These are phyloP conservation scores for Chlamydomonas sp. DNA, from an alignment of 139 green algal species.

Conservation along the genomic window DNA sequence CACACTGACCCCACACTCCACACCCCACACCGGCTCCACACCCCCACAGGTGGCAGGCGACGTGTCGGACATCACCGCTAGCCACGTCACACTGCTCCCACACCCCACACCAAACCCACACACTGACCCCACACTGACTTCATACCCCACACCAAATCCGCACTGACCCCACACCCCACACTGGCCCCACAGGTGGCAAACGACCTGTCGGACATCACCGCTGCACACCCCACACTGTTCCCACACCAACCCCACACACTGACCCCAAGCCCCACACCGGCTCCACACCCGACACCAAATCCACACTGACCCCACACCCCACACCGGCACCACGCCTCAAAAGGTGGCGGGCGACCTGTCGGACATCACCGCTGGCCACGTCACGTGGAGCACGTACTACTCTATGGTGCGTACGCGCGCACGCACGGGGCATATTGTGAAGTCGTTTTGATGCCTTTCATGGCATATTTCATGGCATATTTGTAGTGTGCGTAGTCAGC, in stretches of 20 bases:
- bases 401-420: slow-evolving; percentile 2
- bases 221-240: background rate
- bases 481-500: too few species aligned
- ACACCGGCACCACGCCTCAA: background rate
- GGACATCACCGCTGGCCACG: slow-evolving; percentile 52
- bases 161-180: too few species aligned
- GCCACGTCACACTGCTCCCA: too few species aligned
- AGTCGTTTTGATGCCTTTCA: too few species aligned
- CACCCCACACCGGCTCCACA: too few species aligned
- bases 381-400: slow-evolving; percentile 59
- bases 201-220: background rate
- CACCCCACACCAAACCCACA: too few species aligned
- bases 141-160: too few species aligned
- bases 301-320: background rate
- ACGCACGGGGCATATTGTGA: too few species aligned
- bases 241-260: background rate
- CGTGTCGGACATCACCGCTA: too few species aligned
- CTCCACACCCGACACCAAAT: background rate
- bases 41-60: background rate
- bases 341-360: slow-evolving; percentile 38
- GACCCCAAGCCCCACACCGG: background rate
- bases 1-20: too few species aligned
- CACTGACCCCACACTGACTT: too few species aligned
- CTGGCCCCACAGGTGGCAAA: background rate
- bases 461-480: too few species aligned